Percentiles rank a stretch among this genome's conserved stretches.
Evolutionary conservation across 1,284 basidiomycete species (phyloP).

Genomic region (Sporisorium graminicola): DNA sequence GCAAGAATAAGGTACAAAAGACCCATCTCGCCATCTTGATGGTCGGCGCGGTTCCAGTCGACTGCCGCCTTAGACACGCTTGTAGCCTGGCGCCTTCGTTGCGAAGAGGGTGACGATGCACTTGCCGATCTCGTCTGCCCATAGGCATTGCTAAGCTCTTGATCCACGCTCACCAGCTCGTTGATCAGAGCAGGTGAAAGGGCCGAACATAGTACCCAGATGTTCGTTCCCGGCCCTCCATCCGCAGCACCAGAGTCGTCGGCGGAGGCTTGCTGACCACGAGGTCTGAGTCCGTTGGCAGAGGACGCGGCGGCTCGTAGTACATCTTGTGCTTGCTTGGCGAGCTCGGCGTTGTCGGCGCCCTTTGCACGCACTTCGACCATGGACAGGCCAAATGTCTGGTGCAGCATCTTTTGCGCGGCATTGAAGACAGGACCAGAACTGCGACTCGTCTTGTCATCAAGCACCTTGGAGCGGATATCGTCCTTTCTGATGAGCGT

Average conservation of each 20-base stretch:
- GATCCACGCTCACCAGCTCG: constrained; percentile 11
- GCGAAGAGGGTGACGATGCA: constrained; percentile 8
- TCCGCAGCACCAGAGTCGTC: constrained; percentile 15
- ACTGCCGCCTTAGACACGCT: constrained; percentile 23
- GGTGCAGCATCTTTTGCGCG: constrained; percentile 54
- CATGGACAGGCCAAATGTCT: constrained; percentile 52
- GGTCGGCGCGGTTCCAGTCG: constrained; percentile 45
- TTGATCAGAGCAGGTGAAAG: constrained; percentile 14
- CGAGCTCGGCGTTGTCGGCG: constrained; percentile 52
- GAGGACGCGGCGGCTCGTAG: constrained; percentile 28
- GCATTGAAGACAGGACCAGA: constrained; percentile 56
- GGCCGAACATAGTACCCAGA: constrained; percentile 33
- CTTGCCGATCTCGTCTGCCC: constrained; percentile 2
- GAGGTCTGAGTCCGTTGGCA: constrained; percentile 33
- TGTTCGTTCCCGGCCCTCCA: constrained; percentile 19
- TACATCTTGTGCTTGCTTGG: constrained; percentile 31
- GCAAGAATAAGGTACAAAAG: constrained; percentile 65
- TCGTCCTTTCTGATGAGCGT: constrained; percentile 43
- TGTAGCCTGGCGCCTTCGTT: constrained; percentile 9
- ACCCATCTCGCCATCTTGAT: constrained; percentile 61
- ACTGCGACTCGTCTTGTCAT: constrained; percentile 25
- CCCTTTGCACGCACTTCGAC: constrained; percentile 57
- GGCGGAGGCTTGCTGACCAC: constrained; percentile 7
- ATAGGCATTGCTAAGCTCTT: constrained; percentile 27
- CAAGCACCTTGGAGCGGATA: constrained; percentile 43